These are phyloP conservation scores for Vanrija sp. DNA, from an alignment of 1,284 basidiomycete species.

Conservation along the genomic window DNA sequence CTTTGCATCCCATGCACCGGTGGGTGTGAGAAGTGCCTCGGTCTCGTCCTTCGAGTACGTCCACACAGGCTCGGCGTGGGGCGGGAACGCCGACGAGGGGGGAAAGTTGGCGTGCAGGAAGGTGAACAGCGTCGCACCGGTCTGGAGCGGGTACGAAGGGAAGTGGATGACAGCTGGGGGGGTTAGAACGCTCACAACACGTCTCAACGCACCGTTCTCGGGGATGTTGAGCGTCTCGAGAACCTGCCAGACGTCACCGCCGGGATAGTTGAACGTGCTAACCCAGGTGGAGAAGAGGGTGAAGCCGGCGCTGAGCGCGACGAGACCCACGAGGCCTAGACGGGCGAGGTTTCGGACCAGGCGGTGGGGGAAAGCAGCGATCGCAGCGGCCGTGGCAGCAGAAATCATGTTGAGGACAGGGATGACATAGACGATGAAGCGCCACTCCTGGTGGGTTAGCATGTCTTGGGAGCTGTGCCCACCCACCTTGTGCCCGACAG, in stretches of 20 bases:
- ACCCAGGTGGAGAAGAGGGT: conserved; percentile 59
- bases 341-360: conserved; percentile 14
- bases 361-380: conserved; percentile 13
- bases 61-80: conserved; percentile 51
- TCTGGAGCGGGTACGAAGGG: conserved; percentile 57
- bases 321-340: conserved; percentile 52
- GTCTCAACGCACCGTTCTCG: not conserved
- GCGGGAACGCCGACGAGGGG: conserved; percentile 11
- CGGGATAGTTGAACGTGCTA: conserved; percentile 82
- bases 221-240: conserved; percentile 57
- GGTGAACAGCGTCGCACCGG: conserved; percentile 83
- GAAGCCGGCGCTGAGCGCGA: conserved; percentile 53
- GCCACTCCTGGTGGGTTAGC: conserved; percentile 66
- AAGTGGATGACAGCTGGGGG: conserved; percentile 39
- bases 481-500: conserved; percentile 68
- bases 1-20: conserved; percentile 24
- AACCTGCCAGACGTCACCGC: conserved; percentile 66
- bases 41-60: conserved; percentile 74
- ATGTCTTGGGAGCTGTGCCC: not conserved
- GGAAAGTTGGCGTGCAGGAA: conserved; percentile 62
- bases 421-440: conserved; percentile 84
- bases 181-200: conserved; percentile 27
- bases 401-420: conserved; percentile 78
- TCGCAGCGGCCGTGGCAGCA: conserved; percentile 55
- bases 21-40: conserved; percentile 49